phyloP scores from a whole-genome alignment of 179 eudicot species.

The Patellifolia procumbens region DNA sequence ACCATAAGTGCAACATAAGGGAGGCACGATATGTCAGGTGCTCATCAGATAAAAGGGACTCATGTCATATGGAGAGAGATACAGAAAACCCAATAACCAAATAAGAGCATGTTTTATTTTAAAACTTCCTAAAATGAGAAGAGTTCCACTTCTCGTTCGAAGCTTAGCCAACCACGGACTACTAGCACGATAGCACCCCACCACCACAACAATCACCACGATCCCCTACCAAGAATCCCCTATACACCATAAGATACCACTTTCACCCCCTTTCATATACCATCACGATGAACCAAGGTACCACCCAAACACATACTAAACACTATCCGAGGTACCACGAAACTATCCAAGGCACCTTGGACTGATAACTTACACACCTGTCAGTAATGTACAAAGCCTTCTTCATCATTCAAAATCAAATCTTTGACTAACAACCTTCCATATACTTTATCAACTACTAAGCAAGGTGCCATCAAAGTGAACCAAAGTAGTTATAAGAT shows the following conservation, averaged over 20 bases:
- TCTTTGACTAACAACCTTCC: background rate
- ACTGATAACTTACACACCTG: background rate
- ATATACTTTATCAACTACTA: background rate
- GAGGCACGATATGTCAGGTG: too few relatives aligned
- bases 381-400: background rate
- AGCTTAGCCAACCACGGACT: background rate
- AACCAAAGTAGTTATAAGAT: background rate
- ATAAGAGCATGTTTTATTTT: too few relatives aligned
- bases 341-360: background rate
- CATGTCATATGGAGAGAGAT: too few relatives aligned
- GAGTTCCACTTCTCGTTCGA: too few relatives aligned
- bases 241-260: background rate
- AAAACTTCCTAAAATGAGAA: too few relatives aligned
- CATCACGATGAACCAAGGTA: background rate
- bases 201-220: background rate
- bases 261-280: background rate
- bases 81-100: too few relatives aligned
- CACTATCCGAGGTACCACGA: background rate
- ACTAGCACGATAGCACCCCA: background rate
- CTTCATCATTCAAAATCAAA: background rate
- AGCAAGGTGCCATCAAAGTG: background rate
- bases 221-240: background rate
- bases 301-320: background rate
- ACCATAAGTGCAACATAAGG: too few relatives aligned
- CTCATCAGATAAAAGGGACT: too few relatives aligned